phyloP scores from a whole-genome alignment of 208 protist species.

The Trypanosoma mega region DNA sequence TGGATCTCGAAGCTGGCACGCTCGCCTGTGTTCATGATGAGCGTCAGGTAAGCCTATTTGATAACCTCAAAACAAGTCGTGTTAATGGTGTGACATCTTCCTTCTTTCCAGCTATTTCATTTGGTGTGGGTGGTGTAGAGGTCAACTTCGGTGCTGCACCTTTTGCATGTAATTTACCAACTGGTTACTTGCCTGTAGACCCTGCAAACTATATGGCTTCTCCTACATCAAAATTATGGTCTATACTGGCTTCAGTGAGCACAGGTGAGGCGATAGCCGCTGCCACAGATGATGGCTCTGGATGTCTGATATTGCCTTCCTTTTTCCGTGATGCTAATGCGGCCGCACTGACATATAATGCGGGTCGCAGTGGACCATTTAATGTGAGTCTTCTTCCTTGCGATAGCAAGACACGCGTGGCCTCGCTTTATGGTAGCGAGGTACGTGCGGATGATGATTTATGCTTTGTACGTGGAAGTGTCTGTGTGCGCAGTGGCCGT shows the following conservation, averaged over 20 bases:
- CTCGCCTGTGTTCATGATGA: slow-evolving; percentile 76
- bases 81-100: slow-evolving; percentile 19
- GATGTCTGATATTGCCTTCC: too few relatives aligned
- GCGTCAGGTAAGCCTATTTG: slow-evolving; percentile 60
- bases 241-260: slow-evolving; percentile 44
- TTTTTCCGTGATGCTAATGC: slow-evolving; percentile 25
- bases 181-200: slow-evolving; percentile 74
- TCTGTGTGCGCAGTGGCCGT: slow-evolving; percentile 60
- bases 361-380: slow-evolving; percentile 62
- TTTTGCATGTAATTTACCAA: slow-evolving; percentile 51
- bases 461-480: slow-evolving; percentile 62
- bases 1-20: slow-evolving; percentile 68
- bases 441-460: slow-evolving; percentile 49
- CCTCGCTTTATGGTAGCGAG: slow-evolving; percentile 30
- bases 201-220: slow-evolving; percentile 57
- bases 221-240: slow-evolving; percentile 52
- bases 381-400: slow-evolving; percentile 44
- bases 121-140: slow-evolving; percentile 51
- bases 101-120: slow-evolving; percentile 62
- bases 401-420: slow-evolving; percentile 36
- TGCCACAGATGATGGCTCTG: too few relatives aligned
- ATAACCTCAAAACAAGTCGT: slow-evolving; percentile 28
- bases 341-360: slow-evolving; percentile 15
- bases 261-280: slow-evolving; percentile 21
- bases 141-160: slow-evolving; percentile 85